phyloP scores from a whole-genome alignment of 2,329 filamentous ascomycete species.

The Pestalotiopsis sp. region DNA sequence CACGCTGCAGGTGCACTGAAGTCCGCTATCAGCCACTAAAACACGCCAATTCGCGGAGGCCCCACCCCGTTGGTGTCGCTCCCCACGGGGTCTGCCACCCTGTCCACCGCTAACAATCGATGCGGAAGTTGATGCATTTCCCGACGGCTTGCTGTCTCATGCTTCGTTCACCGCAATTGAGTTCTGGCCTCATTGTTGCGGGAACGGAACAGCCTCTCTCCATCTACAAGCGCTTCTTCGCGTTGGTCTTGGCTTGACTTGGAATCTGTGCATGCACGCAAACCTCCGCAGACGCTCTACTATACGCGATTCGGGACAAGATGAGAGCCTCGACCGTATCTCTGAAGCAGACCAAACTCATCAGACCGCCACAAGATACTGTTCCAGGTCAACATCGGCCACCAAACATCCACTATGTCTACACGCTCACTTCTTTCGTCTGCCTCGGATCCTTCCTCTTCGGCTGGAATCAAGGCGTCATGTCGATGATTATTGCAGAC shows the following conservation, averaged over 20 bases:
- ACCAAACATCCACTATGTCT: constrained; percentile 32
- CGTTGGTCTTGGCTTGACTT: not conserved
- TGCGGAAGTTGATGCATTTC: not conserved
- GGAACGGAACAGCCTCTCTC: not conserved
- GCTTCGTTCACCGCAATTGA: not conserved
- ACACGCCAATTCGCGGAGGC: not conserved
- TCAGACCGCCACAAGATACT: constrained; percentile 21
- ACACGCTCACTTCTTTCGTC: constrained; percentile 31
- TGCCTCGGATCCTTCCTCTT: constrained; percentile 33
- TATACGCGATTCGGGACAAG: not conserved
- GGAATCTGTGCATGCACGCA: not conserved
- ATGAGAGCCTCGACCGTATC: not conserved
- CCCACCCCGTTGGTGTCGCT: not conserved
- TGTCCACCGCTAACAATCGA: not conserved
- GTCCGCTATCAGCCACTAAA: not conserved
- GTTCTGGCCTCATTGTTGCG: not conserved
- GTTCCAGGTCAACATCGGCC: constrained; percentile 20
- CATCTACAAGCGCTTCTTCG: not conserved
- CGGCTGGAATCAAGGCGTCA: constrained; percentile 34
- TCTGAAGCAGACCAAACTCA: constrained; percentile 30
- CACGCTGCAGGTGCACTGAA: not conserved
- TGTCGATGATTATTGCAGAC: constrained; percentile 36
- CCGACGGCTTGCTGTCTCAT: not conserved
- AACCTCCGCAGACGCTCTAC: not conserved
- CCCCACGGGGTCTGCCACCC: not conserved